Conservation (phyloP, 192 early-diverging fungal species). For the Spizellomyces sp. region DNA sequence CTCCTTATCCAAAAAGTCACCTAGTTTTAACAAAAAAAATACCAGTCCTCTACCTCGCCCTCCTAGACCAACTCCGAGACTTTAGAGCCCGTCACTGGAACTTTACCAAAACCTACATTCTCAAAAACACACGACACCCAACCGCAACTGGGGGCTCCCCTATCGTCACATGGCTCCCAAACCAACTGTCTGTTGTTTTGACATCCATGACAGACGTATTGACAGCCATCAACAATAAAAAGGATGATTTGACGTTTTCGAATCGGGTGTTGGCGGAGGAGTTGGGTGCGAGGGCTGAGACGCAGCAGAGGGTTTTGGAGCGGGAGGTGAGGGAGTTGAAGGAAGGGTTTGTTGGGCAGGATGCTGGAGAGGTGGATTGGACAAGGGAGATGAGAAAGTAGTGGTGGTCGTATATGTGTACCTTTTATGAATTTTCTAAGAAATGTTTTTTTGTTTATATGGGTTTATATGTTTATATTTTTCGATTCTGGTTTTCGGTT, state of each 20-base stretch:
- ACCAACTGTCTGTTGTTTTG: conserved; percentile 65
- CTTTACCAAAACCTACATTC: conserved; percentile 85
- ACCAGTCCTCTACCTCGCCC: conserved; percentile 68
- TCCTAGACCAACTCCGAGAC: conserved; percentile 80
- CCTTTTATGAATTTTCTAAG: too few species aligned
- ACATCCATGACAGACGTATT: conserved; percentile 56
- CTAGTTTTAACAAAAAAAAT: too few species aligned
- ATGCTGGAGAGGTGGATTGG: conserved; percentile 17
- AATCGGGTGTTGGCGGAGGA: conserved; percentile 65
- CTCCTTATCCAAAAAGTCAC: not conserved
- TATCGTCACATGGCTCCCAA: conserved; percentile 70
- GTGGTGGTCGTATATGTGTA: too few species aligned
- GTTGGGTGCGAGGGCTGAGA: conserved; percentile 56
- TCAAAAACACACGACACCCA: conserved; percentile 73
- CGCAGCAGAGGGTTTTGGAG: conserved; percentile 65
- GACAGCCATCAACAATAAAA: conserved; percentile 58
- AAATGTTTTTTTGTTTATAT: too few species aligned
- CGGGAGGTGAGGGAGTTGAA: conserved; percentile 66
- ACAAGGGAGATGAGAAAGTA: too few species aligned
- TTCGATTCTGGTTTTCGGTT: too few species aligned
- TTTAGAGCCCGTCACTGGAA: conserved; percentile 89
- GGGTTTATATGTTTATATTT: too few species aligned
- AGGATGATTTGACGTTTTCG: conserved; percentile 55
- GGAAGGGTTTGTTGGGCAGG: conserved; percentile 4
- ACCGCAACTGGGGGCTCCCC: conserved; percentile 75